phyloP scores from a whole-genome alignment of 768 basidiomycete species.

The Lactarius quietus region DNA sequence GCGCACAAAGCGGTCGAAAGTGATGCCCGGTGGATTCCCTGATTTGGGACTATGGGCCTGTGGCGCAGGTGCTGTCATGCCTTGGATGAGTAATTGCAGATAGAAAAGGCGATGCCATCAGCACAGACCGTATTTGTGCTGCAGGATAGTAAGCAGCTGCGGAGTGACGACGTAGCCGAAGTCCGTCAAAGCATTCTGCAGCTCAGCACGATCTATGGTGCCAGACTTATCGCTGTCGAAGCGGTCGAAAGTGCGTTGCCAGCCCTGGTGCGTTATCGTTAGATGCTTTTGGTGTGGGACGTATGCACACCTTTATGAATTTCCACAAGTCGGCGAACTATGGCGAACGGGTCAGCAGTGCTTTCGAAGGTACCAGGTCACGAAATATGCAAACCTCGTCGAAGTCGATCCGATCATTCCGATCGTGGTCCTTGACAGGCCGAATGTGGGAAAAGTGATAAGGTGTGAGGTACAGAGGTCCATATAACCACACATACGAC shows the following conservation, averaged over 20 bases:
- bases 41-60: slow-evolving; percentile 31
- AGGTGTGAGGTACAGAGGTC: neutral
- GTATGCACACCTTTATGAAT: slow-evolving; percentile 60
- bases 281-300: neutral
- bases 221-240: slow-evolving; percentile 85
- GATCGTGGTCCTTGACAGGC: slow-evolving; percentile 59
- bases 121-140: slow-evolving; percentile 73
- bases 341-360: slow-evolving; percentile 11
- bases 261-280: slow-evolving; percentile 47
- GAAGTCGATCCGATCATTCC: slow-evolving; percentile 76
- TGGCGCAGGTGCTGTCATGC: slow-evolving; percentile 49
- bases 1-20: slow-evolving; percentile 83
- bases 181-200: slow-evolving; percentile 62
- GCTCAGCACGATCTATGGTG: slow-evolving; percentile 67
- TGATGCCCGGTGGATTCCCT: slow-evolving; percentile 53
- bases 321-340: slow-evolving; percentile 76
- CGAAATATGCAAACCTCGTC: slow-evolving; percentile 50
- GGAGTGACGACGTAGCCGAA: slow-evolving; percentile 80
- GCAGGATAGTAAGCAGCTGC: slow-evolving; percentile 57
- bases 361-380: slow-evolving; percentile 13
- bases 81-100: slow-evolving; percentile 16
- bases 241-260: slow-evolving; percentile 78
- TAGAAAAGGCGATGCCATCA: neutral
- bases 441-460: slow-evolving; percentile 7
- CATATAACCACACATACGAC: slow-evolving; percentile 52